Evolutionary conservation across 768 basidiomycete genomes (phyloP).

Genomic region (Lentinula boryana): DNA sequence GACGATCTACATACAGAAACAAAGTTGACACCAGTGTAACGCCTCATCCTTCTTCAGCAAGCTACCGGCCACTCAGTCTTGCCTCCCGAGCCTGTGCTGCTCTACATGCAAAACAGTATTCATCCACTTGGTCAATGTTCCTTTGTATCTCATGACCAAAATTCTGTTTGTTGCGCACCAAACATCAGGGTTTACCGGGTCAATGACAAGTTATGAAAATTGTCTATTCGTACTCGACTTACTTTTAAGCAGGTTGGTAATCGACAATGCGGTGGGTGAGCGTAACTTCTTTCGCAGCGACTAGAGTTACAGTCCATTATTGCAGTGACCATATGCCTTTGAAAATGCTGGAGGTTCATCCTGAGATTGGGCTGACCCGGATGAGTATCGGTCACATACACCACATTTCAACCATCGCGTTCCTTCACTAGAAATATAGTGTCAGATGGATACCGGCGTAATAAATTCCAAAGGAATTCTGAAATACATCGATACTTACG

Average conservation of each 20-base stretch:
- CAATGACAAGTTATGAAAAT: no score
- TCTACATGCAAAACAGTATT: slow-evolving; percentile 66
- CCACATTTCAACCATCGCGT: slow-evolving; percentile 70
- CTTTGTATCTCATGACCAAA: slow-evolving; percentile 66
- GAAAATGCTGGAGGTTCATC: slow-evolving; percentile 56
- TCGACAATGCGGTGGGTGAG: slow-evolving; percentile 53
- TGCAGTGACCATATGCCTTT: slow-evolving; percentile 66
- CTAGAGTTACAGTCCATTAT: slow-evolving; percentile 69
- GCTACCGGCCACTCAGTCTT: slow-evolving; percentile 8
- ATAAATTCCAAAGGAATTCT: background rate
- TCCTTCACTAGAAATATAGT: slow-evolving; percentile 49
- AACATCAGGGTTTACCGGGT: background rate
- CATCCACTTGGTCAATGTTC: slow-evolving; percentile 64
- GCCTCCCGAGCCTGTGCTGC: slow-evolving; percentile 36
- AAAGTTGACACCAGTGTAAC: background rate
- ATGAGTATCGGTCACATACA: slow-evolving; percentile 30
- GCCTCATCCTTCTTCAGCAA: background rate
- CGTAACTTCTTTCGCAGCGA: slow-evolving; percentile 58
- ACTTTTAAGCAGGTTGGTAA: slow-evolving; percentile 53
- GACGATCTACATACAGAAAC: background rate
- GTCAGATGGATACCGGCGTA: background rate
- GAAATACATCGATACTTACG: slow-evolving; percentile 37
- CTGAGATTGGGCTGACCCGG: background rate
- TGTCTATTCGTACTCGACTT: slow-evolving; percentile 16
- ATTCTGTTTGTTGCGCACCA: slow-evolving; percentile 32